Evolutionary conservation across 2,329 filamentous ascomycete genomes (phyloP).

Genomic region (Cytospora piceae): DNA sequence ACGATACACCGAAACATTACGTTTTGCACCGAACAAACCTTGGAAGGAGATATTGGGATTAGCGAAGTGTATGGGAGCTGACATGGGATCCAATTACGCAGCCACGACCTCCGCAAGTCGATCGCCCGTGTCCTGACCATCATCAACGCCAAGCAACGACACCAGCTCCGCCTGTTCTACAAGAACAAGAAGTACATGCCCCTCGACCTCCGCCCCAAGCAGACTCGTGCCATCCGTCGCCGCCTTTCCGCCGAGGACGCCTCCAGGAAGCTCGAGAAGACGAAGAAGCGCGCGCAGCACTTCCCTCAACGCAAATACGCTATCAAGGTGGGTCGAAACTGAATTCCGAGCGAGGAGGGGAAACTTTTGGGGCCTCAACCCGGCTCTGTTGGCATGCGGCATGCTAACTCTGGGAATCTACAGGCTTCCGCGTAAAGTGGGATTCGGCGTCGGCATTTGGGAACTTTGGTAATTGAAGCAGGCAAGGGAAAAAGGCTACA

Average conservation of each 20-base stretch:
- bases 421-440: slow-evolving; percentile 31
- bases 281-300: slow-evolving; percentile 93
- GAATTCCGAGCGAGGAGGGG: background rate
- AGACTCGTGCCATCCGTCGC: slow-evolving; percentile 97
- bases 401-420: slow-evolving; percentile 13
- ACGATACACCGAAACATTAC: slow-evolving; percentile 11
- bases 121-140: slow-evolving; percentile 98
- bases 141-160: slow-evolving; percentile 99
- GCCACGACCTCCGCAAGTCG: slow-evolving; percentile 98
- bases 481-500: slow-evolving; percentile 29
- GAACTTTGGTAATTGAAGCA: slow-evolving; percentile 31
- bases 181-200: slow-evolving; percentile 99
- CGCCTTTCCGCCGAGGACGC: slow-evolving; percentile 91
- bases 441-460: slow-evolving; percentile 27
- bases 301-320: slow-evolving; percentile 99
- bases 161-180: slow-evolving; percentile 98
- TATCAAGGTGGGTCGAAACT: slow-evolving; percentile 78
- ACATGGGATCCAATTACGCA: slow-evolving; percentile 47
- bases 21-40: background rate
- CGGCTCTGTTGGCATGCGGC: background rate
- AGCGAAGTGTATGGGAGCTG: slow-evolving; percentile 27
- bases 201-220: slow-evolving; percentile 97
- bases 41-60: slow-evolving; percentile 13
- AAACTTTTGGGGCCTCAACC: background rate
- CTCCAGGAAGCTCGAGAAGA: slow-evolving; percentile 83